Evolutionary conservation across 2,329 filamentous ascomycete species (phyloP), one percentile per base, ranked within the genome.

Genomic region (Aspergillus chevalieri): DNA sequence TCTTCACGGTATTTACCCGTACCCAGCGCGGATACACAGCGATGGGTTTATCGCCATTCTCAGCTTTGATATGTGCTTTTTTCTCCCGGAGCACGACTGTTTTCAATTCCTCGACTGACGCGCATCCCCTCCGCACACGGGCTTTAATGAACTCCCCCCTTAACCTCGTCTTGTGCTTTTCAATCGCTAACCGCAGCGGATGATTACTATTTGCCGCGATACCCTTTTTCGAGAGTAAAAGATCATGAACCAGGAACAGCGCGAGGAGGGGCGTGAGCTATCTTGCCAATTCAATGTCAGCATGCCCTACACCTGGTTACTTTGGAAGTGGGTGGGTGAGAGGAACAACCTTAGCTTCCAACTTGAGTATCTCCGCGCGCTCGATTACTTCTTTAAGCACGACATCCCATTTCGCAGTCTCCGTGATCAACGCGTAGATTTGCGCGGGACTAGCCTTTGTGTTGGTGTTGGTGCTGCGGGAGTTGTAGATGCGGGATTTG

Each of bases 311-410:
- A 22, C 21, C 21, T 22, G 17, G 17, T 17, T 17, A 17, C 17
- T 17, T 17, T 17, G 14, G 44, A 43, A 36, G 43, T 21, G 30
- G 1, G 21, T 30, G 9, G n/a, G 6, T 8, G n/a, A 9, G 3
- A 47, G 33, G 12, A 57, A 72, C 57, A 67, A 93, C 91, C 82
- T 95, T 95, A 56, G 82, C 85, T 74, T 98, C 93, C 8, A 84
- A 72, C n/a, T 79, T 78, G 33, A 97, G 73, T 33, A 97, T 73
- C 3, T 83, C 85, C 1, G 89, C 80, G 56, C 79, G 82, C 59
- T 96, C 89, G 63, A 98, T 82, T n/a, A 96, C 85, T 63, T 95
- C 90, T 62, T 89, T 89, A 44, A 98, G 73, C 2, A 96, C 78
- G 3, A 76, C 67, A 60, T 91, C 93, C 89, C 92, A 96, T 82